These are phyloP conservation scores for Ganoderma resinaceum DNA, from an alignment of 1,284 basidiomycete species.

Conservation along the genomic window DNA sequence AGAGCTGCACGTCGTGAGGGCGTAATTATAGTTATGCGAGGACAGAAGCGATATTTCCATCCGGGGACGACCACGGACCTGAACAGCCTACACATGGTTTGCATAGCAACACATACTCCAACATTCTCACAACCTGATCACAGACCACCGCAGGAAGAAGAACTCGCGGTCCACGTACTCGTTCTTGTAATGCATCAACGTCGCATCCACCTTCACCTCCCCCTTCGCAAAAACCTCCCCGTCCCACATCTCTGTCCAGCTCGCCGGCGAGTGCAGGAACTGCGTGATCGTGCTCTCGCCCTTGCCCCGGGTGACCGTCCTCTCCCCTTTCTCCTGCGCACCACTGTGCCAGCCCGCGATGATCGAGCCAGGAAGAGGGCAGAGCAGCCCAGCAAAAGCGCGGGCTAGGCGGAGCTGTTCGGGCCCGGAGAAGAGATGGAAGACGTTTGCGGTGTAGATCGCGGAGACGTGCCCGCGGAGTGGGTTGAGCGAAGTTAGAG, in stretches of 20 bases:
- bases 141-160: background rate
- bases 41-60: too few species aligned
- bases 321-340: slow-evolving; percentile 28
- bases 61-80: too few species aligned
- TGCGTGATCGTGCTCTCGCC: slow-evolving; percentile 6
- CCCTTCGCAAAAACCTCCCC: slow-evolving; percentile 47
- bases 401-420: slow-evolving; percentile 47
- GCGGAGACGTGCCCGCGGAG: slow-evolving; percentile 51
- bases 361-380: slow-evolving; percentile 41
- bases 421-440: slow-evolving; percentile 55
- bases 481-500: slow-evolving; percentile 46
- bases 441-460: slow-evolving; percentile 52
- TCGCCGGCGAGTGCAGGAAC: slow-evolving; percentile 46
- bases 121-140: background rate
- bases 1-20: too few species aligned
- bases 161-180: background rate
- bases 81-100: too few species aligned
- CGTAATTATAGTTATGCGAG: too few species aligned
- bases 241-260: slow-evolving; percentile 52
- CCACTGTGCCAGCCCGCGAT: slow-evolving; percentile 42
- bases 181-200: slow-evolving; percentile 2
- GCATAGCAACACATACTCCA: background rate
- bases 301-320: background rate
- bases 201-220: slow-evolving; percentile 44
- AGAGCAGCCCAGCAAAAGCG: slow-evolving; percentile 46